Evolutionary conservation across 140 eudicot genomes (phyloP).

Genomic region (Senecio squalidus): DNA sequence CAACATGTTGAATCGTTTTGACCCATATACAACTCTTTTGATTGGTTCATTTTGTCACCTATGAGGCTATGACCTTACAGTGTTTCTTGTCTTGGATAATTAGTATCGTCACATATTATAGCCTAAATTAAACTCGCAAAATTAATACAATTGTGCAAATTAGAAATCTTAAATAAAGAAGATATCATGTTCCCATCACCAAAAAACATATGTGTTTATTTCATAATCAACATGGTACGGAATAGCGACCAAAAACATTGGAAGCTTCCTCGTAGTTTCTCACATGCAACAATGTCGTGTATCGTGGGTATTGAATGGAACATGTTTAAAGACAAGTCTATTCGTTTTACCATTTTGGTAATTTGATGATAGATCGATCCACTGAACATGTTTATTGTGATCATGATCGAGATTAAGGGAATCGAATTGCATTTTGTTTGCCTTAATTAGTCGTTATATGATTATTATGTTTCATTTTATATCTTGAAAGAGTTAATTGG

Average conservation of each 20-base stretch:
- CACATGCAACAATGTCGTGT: constrained; percentile 13
- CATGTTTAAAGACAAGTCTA: constrained; percentile 9
- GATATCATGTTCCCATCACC: constrained; percentile 10
- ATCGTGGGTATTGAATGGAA: constrained; percentile 19
- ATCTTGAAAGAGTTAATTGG: not conserved
- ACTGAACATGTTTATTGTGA: constrained; percentile 5
- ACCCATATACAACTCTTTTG: too few species aligned
- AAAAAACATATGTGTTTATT: constrained; percentile 12
- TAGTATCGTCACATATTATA: too few species aligned
- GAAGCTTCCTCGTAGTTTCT: constrained; percentile 21
- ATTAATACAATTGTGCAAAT: not conserved
- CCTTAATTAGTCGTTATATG: not conserved
- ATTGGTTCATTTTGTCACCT: too few species aligned
- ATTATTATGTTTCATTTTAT: not conserved
- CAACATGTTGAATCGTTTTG: too few species aligned
- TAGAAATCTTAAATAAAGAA: not conserved
- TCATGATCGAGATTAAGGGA: not conserved
- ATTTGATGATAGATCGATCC: not conserved
- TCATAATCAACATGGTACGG: constrained; percentile 12
- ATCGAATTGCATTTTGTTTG: not conserved
- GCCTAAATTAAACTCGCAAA: too few species aligned
- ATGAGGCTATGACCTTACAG: too few species aligned
- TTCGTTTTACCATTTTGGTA: constrained; percentile 6
- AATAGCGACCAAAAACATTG: constrained; percentile 17
- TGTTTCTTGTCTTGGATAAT: too few species aligned